Conservation (phyloP, 345 rosid genomes). For the Linum tenue region DNA sequence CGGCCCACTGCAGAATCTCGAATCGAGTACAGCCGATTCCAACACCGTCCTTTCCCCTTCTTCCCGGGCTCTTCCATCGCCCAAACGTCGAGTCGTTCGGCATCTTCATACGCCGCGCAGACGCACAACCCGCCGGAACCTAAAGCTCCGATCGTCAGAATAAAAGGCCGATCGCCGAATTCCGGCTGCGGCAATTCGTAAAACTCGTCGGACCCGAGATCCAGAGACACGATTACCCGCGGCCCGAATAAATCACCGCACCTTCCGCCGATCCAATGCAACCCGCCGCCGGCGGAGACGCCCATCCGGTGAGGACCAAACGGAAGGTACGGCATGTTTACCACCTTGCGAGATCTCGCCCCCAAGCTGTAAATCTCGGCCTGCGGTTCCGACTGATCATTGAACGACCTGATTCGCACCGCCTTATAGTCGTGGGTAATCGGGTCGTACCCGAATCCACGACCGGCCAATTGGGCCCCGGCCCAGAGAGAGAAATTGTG, state of each 20-base stretch:
- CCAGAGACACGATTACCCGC: background rate
- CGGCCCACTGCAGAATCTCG: background rate
- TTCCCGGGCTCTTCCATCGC: slow-evolving; percentile 2
- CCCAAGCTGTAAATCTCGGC: background rate
- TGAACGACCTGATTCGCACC: background rate
- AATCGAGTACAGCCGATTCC: slow-evolving; percentile 4
- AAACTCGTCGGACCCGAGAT: slow-evolving; percentile 1
- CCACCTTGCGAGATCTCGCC: too few relatives aligned
- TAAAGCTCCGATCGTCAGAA: background rate
- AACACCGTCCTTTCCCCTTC: background rate
- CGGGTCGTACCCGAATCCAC: slow-evolving; percentile 1
- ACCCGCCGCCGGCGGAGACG: background rate
- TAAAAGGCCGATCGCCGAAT: background rate
- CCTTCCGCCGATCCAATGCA: background rate
- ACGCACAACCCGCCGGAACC: background rate
- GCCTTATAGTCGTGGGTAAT: background rate
- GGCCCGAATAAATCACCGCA: background rate
- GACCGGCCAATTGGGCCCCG: background rate
- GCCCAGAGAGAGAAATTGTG: background rate
- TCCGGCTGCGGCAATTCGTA: background rate
- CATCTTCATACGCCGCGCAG: background rate
- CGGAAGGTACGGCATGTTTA: background rate
- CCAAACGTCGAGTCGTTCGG: background rate
- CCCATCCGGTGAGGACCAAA: background rate
- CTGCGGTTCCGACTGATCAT: background rate